Evolutionary conservation across 2,329 filamentous ascomycete species (phyloP), one percentile per base, ranked within the genome.

Genomic region (Colletotrichum neosansevieriae): DNA sequence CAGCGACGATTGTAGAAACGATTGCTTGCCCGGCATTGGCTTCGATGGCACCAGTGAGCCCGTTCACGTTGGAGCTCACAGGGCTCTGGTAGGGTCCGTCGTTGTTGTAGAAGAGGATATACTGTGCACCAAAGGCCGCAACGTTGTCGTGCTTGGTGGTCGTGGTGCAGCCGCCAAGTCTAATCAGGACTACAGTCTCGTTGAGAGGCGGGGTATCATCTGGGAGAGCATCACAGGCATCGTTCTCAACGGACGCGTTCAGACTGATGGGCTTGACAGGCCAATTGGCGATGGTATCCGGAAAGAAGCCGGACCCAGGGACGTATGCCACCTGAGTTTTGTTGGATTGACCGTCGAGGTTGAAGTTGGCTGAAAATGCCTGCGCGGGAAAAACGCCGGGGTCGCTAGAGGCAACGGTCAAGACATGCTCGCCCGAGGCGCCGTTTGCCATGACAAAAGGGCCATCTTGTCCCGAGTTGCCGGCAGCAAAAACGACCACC

Each of bases 401-500:
- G 12, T 62, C 59, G 40, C 47, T 54, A 0, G 83, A 83, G 29
- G 81, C 84, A 34, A 84, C 78, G 2, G 80, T 76, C 13, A 83
- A 77, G 10, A 82, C 81, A 21, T 79, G 76, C 44, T 75, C 76
- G 4, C 80, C 82, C 7, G 80, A 78, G 3, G 82, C 76, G 4
- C 81, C 83, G 6, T 76, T 77, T 49, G 76, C 77, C 12, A 78
- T 76, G 42, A 80, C 83, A 73, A 87, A 86, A 0, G 85, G 79
- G 0, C 85, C 85, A 13, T 76, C 74, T 19, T 76, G 75, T 29
- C 86, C 85, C 32, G 82, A 79, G 63, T 88, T 88, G 17, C 86
- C 85, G 6, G 82, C 84, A 1, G 84, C 81, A 36, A 86, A 81
- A 15, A 82, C 80, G 29, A 86, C 79, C 9, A 85, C 80, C 1